Evolutionary conservation across 257 asterid genomes (phyloP).

Genomic region (Jacaranda mimosifolia): DNA sequence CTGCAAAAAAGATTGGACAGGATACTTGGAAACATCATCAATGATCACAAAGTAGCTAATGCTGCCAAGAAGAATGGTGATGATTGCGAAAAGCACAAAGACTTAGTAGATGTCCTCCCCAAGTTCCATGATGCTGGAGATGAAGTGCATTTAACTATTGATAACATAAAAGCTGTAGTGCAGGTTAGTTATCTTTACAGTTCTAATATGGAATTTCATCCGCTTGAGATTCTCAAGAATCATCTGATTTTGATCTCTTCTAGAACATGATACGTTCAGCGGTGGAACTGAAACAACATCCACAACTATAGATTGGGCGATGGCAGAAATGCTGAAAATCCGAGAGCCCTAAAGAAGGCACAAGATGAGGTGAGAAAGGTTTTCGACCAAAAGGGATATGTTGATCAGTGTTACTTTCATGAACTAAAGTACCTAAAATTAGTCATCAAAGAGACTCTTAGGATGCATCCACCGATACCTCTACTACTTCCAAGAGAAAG

Average conservation of each 20-base stretch:
- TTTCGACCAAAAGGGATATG: not conserved
- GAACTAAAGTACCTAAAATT: slow-evolving; percentile 20
- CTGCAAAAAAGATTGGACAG: slow-evolving; percentile 25
- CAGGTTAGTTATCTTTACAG: slow-evolving; percentile 24
- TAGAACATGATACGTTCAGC: slow-evolving; percentile 29
- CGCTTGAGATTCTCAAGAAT: too few species aligned
- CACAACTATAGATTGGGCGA: slow-evolving; percentile 34
- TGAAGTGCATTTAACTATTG: slow-evolving; percentile 29
- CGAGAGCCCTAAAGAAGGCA: slow-evolving; percentile 26
- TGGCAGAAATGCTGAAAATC: slow-evolving; percentile 37
- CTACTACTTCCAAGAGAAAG: slow-evolving; percentile 33
- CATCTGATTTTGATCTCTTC: not conserved
- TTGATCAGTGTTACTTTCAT: slow-evolving; percentile 1
- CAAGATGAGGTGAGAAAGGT: slow-evolving; percentile 31
- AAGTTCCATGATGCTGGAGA: slow-evolving; percentile 12
- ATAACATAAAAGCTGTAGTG: slow-evolving; percentile 38
- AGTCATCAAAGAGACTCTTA: slow-evolving; percentile 30
- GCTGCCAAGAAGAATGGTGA: not conserved
- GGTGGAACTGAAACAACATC: slow-evolving; percentile 40
- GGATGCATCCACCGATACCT: slow-evolving; percentile 33
- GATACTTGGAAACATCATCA: slow-evolving; percentile 35
- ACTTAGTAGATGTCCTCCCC: slow-evolving; percentile 36
- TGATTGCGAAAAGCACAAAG: not conserved
- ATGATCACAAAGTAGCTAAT: slow-evolving; percentile 30
- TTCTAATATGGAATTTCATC: too few species aligned